These are phyloP conservation scores for Staphylotrichum longicolle DNA, from an alignment of 495 filamentous ascomycete genomes.

Conservation along the genomic window DNA sequence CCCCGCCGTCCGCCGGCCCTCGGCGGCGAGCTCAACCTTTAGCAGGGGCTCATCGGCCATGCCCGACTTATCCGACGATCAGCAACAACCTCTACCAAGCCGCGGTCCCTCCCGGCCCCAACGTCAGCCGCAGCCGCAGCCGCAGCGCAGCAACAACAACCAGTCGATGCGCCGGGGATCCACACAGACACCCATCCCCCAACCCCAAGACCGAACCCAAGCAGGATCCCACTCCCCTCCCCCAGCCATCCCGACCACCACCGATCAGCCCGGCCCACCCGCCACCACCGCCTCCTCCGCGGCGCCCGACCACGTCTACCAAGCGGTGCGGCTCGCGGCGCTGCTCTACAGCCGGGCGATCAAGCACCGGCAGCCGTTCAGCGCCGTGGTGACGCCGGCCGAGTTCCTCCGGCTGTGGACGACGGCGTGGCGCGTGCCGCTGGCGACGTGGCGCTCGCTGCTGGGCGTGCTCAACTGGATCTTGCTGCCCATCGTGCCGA, in stretches of 20 bases:
- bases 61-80: constrained; percentile 4
- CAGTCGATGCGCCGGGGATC: background rate
- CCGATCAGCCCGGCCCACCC: background rate
- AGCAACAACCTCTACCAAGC: background rate
- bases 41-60: constrained; percentile 4
- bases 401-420: constrained; percentile 39
- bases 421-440: constrained; percentile 37
- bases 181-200: background rate
- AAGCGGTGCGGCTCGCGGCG: constrained; percentile 34
- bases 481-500: constrained; percentile 22
- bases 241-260: background rate
- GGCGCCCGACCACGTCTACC: constrained; percentile 34
- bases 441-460: constrained; percentile 32
- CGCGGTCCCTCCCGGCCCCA: background rate
- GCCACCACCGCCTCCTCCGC: background rate
- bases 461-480: constrained; percentile 39
- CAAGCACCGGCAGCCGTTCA: constrained; percentile 33
- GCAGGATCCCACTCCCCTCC: too few relatives aligned
- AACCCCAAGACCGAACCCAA: too few relatives aligned
- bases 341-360: constrained; percentile 38
- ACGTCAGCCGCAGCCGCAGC: background rate
- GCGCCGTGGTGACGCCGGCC: constrained; percentile 17
- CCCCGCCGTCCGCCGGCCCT: constrained; percentile 15
- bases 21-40: constrained; percentile 15
- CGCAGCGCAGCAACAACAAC: background rate